Base-by-base conservation (phyloP, 2,329 filamentous ascomycete species). In the Pseudocercospora macadamiae region DNA sequence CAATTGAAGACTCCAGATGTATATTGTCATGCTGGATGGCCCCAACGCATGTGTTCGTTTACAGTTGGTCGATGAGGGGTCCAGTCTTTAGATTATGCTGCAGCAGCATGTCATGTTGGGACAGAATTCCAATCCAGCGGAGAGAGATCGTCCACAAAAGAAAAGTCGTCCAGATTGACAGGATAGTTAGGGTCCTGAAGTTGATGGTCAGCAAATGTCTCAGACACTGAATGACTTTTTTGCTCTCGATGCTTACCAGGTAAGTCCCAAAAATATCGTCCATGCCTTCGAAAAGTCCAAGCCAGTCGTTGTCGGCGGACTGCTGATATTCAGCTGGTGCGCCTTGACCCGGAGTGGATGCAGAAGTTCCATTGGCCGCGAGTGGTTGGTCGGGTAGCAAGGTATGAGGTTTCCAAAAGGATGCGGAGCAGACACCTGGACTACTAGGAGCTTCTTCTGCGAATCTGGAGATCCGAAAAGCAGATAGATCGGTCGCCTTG, bases 181-280 rank as follows among this genome's bases (percentile, higher is more conserved):
- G 71, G 71, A 52, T 73, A 70, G 30, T 71, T 71, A 5, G 70
- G 69, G 59, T 73, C 71, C n/a, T n/a, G n/a, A n/a, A n/a, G n/a
- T n/a, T n/a, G n/a, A n/a, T n/a, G n/a, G n/a, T n/a, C n/a, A n/a
- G n/a, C n/a, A n/a, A n/a, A n/a, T n/a, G n/a, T n/a, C n/a, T n/a
- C n/a, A n/a, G n/a, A n/a, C n/a, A n/a, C n/a, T n/a, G n/a, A n/a
- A n/a, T n/a, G n/a, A n/a, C n/a, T n/a, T n/a, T n/a, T n/a, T n/a
- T n/a, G n/a, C n/a, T n/a, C n/a, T n/a, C n/a, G n/a, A n/a, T n/a
- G n/a, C n/a, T n/a, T n/a, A n/a, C n/a, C 44, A 73, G 60, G 36
- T 71, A 73, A 1, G 69, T 71, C 2, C 64, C 66, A 49, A 73
- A 73, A 2, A 73, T 61, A 42, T 72, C 70, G 58, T 72, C 71